These are phyloP conservation scores for Debaryomyces singareniensis DNA, from an alignment of 1,139 yeast genomes.

Conservation along the genomic window DNA sequence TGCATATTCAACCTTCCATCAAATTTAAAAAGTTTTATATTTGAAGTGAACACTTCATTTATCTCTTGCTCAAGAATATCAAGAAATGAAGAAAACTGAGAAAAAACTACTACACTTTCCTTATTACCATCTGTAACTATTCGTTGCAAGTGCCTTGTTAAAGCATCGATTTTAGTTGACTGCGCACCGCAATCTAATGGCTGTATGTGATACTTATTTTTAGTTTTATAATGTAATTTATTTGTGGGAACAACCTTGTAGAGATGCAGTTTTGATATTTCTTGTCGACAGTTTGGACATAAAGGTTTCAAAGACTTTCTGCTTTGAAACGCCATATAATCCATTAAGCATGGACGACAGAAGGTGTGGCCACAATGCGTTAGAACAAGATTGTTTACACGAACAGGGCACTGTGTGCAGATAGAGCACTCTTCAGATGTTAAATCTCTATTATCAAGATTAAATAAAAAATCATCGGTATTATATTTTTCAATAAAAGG, in stretches of 20 bases:
- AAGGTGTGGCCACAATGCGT: constrained; percentile 81
- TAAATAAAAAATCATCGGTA: neutral
- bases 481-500: neutral
- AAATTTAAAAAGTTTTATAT: constrained; percentile 52
- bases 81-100: constrained; percentile 82
- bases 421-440: constrained; percentile 74
- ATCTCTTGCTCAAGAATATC: constrained; percentile 70
- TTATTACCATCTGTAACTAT: constrained; percentile 51
- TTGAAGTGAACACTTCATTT: constrained; percentile 24
- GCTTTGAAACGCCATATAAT: constrained; percentile 52
- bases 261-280: constrained; percentile 36
- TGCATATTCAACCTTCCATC: constrained; percentile 74
- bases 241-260: constrained; percentile 21
- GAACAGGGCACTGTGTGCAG: constrained; percentile 65
- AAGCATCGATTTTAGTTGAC: constrained; percentile 73
- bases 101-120: constrained; percentile 80
- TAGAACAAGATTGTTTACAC: constrained; percentile 48
- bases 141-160: constrained; percentile 51
- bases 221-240: neutral
- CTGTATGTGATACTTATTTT: constrained; percentile 24
- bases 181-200: constrained; percentile 45
- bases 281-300: constrained; percentile 59
- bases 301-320: constrained; percentile 19
- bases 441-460: constrained; percentile 19
- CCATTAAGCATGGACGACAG: constrained; percentile 68